Base-by-base conservation (phyloP, 768 basidiomycete species). In the Boletus pseudo-olivaceus region DNA sequence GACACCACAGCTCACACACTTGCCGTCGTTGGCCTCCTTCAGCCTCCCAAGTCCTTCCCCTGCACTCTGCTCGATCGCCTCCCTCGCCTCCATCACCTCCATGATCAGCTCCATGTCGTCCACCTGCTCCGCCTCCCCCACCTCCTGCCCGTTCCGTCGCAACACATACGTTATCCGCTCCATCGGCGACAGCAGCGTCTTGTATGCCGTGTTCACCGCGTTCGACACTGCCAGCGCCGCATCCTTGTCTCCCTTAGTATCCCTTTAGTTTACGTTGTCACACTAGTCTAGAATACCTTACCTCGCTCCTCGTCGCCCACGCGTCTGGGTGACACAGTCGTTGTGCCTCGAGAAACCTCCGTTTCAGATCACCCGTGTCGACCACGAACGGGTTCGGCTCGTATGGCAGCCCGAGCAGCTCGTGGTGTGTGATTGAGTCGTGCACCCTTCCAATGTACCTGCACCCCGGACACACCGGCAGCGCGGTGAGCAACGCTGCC, bases 281-380 rank as follows among this genome's bases (percentile, higher is more conserved):
- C 20, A n/a, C 15, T 42, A 52, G 46, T 19, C 42, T 49, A 56
- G 32, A 33, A n/a, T 55, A 43, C 54, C 71, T 49, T 58, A 88
- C 89, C 55, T 79, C 70, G 52, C 83, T 83, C 63, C 81, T 78
- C 30, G 82, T 79, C 33, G 84, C 79, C 87, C 90, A 96, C 12
- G 84, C 78, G 67, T 98, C 94, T 0, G 94, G 94, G 74, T 98
- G 94, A 48, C 90, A 84, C 20, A 82, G 73, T 20, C 83, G 77
- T 65, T 96, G 94, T 4, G 88, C 82, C 43, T 79, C 73, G 33
- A 88, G 74, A 67, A 92, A 95, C 29, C 79, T 78, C 34, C 75
- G 73, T 67, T 83, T 86, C 54, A 97, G 72, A 19, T 78, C 72
- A 1, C 71, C 62, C 15, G 78, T 62, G 65, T 93, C 84, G 40